Percentiles rank a stretch among this genome's conserved stretches.
Conservation (phyloP, 768 basidiomycete genomes). For the Tulasnella sp. region DNA sequence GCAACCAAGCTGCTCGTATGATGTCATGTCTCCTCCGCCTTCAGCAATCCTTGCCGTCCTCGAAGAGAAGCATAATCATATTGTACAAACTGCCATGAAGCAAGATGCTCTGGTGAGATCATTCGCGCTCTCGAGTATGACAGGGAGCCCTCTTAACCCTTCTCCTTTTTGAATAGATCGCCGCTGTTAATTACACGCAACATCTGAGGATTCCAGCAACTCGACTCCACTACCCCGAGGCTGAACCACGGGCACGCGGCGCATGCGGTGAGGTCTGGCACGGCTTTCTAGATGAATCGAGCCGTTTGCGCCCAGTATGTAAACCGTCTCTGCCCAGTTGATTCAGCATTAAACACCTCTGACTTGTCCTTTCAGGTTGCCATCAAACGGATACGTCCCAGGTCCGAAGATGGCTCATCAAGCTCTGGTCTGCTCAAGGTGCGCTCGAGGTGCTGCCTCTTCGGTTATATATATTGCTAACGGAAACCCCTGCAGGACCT, state of each 20-base stretch:
- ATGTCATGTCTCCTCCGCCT: background rate
- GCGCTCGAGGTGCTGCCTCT: background rate
- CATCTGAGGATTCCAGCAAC: background rate
- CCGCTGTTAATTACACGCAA: background rate
- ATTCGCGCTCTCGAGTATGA: background rate
- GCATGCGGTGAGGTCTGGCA: background rate
- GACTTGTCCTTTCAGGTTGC: background rate
- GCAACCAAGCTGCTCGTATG: background rate
- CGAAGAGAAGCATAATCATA: background rate
- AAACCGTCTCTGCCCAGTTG: background rate
- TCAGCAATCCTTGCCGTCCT: background rate
- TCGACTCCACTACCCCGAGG: background rate
- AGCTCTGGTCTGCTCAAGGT: background rate
- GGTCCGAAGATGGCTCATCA: background rate
- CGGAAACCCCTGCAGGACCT: background rate
- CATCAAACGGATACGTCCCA: background rate
- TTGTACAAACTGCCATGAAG: background rate
- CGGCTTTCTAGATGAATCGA: background rate
- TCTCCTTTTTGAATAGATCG: background rate
- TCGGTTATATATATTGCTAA: background rate
- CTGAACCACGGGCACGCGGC: background rate
- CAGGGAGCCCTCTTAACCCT: no score
- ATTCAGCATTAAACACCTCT: background rate
- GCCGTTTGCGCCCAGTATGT: background rate
- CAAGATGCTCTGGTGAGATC: background rate